These are phyloP conservation scores for Gardenia jasminoides DNA, from an alignment of 257 asterid genomes.

Conservation along the genomic window DNA sequence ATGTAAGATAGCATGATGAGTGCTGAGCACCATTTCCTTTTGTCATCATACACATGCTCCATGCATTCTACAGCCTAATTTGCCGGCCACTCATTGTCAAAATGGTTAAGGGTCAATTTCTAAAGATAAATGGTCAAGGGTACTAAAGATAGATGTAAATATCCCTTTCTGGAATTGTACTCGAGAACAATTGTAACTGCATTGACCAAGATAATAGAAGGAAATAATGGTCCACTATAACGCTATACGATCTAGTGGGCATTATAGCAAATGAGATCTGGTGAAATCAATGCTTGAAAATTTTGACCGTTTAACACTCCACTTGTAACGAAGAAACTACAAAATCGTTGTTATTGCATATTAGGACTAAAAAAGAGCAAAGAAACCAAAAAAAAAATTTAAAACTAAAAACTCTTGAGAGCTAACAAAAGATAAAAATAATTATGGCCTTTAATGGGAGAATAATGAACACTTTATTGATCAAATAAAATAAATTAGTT, in stretches of 20 bases:
- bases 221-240: background rate
- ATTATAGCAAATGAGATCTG: background rate
- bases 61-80: too few relatives aligned
- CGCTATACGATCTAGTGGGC: background rate
- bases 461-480: background rate
- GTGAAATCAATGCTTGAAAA: background rate
- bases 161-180: too few relatives aligned
- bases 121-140: too few relatives aligned
- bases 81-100: too few relatives aligned
- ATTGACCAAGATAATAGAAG: background rate
- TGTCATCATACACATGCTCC: too few relatives aligned
- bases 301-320: slow-evolving; percentile 6
- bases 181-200: background rate
- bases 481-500: background rate
- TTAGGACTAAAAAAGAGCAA: background rate
- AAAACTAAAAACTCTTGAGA: background rate
- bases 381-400: too few relatives aligned
- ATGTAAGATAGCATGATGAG: background rate
- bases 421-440: background rate
- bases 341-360: background rate
- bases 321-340: background rate
- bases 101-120: too few relatives aligned
- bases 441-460: background rate
- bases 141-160: too few relatives aligned
- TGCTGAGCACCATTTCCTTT: background rate